phyloP scores from a whole-genome alignment of 2,329 filamentous ascomycete species.

The Berkeleyomyces rouxiae region DNA sequence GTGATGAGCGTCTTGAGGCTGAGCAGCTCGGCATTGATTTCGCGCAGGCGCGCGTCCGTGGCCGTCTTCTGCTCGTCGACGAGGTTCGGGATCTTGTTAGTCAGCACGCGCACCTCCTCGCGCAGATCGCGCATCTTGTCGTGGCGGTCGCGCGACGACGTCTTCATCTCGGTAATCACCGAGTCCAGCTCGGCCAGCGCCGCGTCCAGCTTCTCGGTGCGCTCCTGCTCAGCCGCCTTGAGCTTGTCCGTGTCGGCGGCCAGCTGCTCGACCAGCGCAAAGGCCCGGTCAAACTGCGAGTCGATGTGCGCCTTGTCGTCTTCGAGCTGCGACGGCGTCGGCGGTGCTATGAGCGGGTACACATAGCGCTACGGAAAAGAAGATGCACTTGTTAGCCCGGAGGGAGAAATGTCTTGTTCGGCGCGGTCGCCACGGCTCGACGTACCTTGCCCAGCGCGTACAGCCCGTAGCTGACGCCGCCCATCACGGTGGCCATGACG shows the following conservation, averaged over 20 bases:
- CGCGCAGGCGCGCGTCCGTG: constrained; percentile 64
- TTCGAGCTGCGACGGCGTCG: constrained; percentile 82
- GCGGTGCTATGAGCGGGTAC: constrained; percentile 75
- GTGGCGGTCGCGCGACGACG: constrained; percentile 63
- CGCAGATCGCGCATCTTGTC: constrained; percentile 75
- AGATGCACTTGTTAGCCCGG: background rate
- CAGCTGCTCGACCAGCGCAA: constrained; percentile 79
- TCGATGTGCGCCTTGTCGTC: constrained; percentile 89
- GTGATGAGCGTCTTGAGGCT: constrained; percentile 78
- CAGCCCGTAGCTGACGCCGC: constrained; percentile 74
- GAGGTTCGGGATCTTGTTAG: constrained; percentile 75
- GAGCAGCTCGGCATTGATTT: constrained; percentile 74
- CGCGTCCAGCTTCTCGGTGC: constrained; percentile 67
- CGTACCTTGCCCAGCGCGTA: constrained; percentile 73
- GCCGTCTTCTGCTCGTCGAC: constrained; percentile 75
- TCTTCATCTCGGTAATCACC: constrained; percentile 67
- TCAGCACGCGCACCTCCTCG: constrained; percentile 68
- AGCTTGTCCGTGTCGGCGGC: constrained; percentile 76
- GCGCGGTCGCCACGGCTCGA: background rate
- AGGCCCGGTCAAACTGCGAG: constrained; percentile 83
- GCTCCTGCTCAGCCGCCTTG: constrained; percentile 70
- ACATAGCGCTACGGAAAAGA: constrained; percentile 55
- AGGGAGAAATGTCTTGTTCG: background rate
- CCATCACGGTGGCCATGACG: constrained; percentile 94
- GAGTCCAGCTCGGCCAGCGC: constrained; percentile 72